Conservation (phyloP, 2,329 filamentous ascomycete species). For the Plectosphaerella sp. region DNA sequence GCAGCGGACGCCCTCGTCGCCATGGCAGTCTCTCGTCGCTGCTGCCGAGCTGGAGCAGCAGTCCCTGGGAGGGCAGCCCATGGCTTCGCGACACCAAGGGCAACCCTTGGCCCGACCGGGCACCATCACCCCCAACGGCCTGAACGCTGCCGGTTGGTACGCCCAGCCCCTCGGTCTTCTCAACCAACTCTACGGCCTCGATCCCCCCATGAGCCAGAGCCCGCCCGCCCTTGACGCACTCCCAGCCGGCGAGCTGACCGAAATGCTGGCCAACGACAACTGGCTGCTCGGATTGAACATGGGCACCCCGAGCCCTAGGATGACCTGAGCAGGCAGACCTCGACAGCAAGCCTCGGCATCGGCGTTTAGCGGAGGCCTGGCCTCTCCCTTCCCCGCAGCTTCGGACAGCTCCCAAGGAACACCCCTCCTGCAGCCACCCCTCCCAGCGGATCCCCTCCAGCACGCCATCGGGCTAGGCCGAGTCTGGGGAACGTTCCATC, state of each 20-base stretch:
- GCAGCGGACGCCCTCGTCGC: not conserved
- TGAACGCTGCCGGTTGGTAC: not conserved
- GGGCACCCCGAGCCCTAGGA: not conserved
- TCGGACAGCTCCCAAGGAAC: not conserved
- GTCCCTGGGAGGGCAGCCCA: not conserved
- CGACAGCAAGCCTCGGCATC: not conserved
- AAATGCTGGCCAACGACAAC: not conserved
- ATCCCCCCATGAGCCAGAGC: not conserved
- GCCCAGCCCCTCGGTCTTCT: not conserved
- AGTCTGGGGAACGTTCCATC: too few relatives aligned
- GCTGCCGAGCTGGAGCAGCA: slow-evolving; percentile 2
- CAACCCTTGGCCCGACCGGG: too few relatives aligned
- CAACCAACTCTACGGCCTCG: not conserved
- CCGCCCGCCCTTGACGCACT: not conserved
- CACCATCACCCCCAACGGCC: not conserved
- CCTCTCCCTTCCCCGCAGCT: too few relatives aligned
- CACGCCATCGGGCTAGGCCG: not conserved
- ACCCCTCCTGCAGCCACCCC: not conserved
- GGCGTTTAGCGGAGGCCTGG: too few relatives aligned
- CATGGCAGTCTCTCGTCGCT: not conserved
- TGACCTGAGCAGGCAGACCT: not conserved
- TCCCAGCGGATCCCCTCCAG: not conserved
- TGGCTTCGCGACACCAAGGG: too few relatives aligned
- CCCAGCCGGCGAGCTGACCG: not conserved
- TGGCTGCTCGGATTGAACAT: not conserved